Conservation (phyloP, 805 yeast genomes). For the Metschnikowia cerradonensis region DNA sequence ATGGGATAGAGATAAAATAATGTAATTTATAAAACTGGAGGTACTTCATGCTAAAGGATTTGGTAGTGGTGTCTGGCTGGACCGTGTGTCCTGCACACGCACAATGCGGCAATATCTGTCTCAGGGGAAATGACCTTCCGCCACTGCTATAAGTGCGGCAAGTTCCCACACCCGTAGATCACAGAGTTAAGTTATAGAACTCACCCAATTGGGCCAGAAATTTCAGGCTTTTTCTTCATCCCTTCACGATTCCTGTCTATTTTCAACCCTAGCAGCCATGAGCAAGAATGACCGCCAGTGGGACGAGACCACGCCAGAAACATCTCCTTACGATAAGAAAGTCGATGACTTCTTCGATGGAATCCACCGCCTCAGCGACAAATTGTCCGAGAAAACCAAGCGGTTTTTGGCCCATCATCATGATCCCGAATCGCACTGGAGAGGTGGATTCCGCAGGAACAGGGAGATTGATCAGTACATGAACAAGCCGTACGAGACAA, state of each 20-base stretch:
- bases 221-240: background rate
- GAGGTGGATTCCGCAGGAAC: background rate
- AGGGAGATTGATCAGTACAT: slow-evolving; percentile 14
- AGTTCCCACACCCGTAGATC: background rate
- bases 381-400: slow-evolving; percentile 24
- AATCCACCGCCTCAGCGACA: slow-evolving; percentile 24
- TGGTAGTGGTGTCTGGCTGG: background rate
- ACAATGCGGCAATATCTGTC: background rate
- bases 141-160: slow-evolving; percentile 3
- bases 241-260: background rate
- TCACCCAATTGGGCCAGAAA: background rate
- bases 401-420: slow-evolving; percentile 7
- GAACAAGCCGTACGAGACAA: slow-evolving; percentile 22
- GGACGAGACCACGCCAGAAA: slow-evolving; percentile 1
- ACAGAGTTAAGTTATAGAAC: background rate
- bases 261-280: background rate
- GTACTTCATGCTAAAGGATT: too few relatives aligned
- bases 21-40: too few relatives aligned
- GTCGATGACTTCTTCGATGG: slow-evolving; percentile 22
- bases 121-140: slow-evolving; percentile 1
- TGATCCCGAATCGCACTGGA: slow-evolving; percentile 2
- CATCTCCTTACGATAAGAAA: slow-evolving; percentile 19
- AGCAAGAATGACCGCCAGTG: background rate
- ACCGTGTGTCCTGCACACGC: background rate
- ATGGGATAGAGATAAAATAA: too few relatives aligned